Conservation (phyloP, 257 asterid genomes). For the Fraxinus quadrangulata region DNA sequence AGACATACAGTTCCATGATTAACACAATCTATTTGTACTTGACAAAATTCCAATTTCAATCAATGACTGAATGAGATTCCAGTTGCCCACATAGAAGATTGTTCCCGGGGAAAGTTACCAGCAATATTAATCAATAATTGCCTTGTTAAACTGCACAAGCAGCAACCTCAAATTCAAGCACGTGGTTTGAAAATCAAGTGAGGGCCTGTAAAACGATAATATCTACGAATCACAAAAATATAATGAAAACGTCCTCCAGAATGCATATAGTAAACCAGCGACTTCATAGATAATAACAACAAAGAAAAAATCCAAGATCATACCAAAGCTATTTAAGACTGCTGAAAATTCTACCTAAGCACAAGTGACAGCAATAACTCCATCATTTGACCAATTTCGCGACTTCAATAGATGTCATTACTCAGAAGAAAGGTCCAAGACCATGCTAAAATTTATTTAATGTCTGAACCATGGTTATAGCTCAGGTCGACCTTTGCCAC, state of each 20-base stretch:
- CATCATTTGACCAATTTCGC: neutral
- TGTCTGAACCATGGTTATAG: neutral
- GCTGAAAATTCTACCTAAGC: neutral
- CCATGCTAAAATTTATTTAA: neutral
- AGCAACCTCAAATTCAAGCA: conserved; percentile 21
- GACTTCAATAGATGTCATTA: neutral
- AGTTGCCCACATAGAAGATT: conserved; percentile 11
- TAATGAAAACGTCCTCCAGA: conserved; percentile 19
- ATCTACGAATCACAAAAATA: conserved; percentile 5
- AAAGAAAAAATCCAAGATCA: neutral
- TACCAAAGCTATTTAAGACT: neutral
- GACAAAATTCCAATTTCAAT: neutral
- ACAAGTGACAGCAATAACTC: neutral
- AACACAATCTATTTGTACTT: conserved; percentile 24
- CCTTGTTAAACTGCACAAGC: conserved; percentile 10
- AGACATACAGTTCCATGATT: conserved; percentile 20
- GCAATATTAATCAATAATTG: neutral
- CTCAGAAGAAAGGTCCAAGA: neutral
- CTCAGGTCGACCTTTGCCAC: neutral
- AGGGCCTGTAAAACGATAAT: conserved; percentile 9
- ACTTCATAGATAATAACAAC: neutral
- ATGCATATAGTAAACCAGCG: conserved; percentile 1
- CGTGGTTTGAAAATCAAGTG: conserved; percentile 5
- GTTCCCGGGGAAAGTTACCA: conserved; percentile 22
- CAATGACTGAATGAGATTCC: neutral